Evolutionary conservation across 2,329 filamentous ascomycete species (phyloP), one percentile per base, ranked within the genome.

Genomic region (Ophiocordyceps camponoti-floridani): DNA sequence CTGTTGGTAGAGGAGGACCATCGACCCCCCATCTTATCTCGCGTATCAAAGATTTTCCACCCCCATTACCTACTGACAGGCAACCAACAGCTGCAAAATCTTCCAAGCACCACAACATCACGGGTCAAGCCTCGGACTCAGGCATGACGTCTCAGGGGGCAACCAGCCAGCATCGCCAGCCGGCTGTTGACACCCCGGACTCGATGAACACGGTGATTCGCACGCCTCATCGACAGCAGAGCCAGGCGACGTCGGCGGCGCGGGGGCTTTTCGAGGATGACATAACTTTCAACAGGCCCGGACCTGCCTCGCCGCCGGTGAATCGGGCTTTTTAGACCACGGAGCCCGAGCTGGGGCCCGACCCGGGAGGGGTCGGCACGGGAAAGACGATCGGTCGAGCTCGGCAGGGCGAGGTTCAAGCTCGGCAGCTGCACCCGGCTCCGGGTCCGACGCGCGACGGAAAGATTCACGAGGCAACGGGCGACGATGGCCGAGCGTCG

Each of bases 191-290:
- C 11, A 45, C 41, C 7, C 51, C 53, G 1, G 48, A 51, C 26
- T 67, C 66, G 6, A 56, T 58, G 10, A 54, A 55, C 11, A 69
- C 67, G 1, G 54, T 68, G 11, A 52, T 69, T 11, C 58, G 56
- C 40, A 63, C 59, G 4, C 55, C 58, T 11, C 52, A 53, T 31
- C 49, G 52, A 33, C 54, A 48, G 33, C 54, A 48, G 19, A 56
- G 53, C 40, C 44, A 53, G 35, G 50, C 47, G 10, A 50, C 58
- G 14, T 47, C 53, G 12, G 47, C 53, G 31, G 54, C 54, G 3
- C 48, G 54, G 50, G 59, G 61, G 44, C 51, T 59, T 23, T 58
- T 57, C 38, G 51, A 55, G 47, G 58, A 59, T 45, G 57, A 54
- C 18, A 59, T 59, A 46, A 52, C 44, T 40, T 59, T 61, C 46